Evolutionary conservation across 2,329 filamentous ascomycete genomes (phyloP).

Genomic region (Lizonia empirigonia): DNA sequence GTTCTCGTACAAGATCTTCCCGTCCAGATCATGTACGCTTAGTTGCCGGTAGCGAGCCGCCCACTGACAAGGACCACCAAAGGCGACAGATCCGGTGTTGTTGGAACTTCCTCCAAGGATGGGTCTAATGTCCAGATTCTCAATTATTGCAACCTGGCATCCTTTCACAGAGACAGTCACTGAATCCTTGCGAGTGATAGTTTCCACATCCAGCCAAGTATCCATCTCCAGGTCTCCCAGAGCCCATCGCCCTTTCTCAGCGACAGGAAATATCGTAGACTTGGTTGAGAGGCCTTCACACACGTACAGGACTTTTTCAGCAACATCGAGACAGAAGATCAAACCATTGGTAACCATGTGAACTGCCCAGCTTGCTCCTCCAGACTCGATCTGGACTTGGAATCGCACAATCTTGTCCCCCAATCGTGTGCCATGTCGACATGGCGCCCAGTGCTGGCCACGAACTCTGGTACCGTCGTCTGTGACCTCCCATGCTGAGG

Average conservation of each 20-base stretch:
- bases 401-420: constrained; percentile 9
- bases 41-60: constrained; percentile 6
- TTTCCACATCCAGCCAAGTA: constrained; percentile 8
- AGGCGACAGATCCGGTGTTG: constrained; percentile 17
- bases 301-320: constrained; percentile 2
- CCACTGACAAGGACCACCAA: constrained; percentile 17
- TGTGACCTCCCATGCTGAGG: constrained; percentile 15
- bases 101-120: constrained; percentile 11
- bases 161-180: constrained; percentile 6
- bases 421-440: constrained; percentile 15
- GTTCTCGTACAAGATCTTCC: constrained; percentile 5
- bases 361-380: constrained; percentile 17
- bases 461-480: constrained; percentile 7
- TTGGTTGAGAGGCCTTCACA: constrained; percentile 14
- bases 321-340: constrained; percentile 16
- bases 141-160: background rate
- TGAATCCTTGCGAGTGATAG: background rate
- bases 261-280: constrained; percentile 13
- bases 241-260: constrained; percentile 10
- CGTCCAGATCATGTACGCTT: background rate
- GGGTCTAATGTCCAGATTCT: constrained; percentile 6
- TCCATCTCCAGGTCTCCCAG: background rate
- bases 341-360: constrained; percentile 20
- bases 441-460: constrained; percentile 19
- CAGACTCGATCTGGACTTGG: constrained; percentile 4